Conservation (phyloP, 2,329 filamentous ascomycete genomes). For the Chrysoporthe cubensis region DNA sequence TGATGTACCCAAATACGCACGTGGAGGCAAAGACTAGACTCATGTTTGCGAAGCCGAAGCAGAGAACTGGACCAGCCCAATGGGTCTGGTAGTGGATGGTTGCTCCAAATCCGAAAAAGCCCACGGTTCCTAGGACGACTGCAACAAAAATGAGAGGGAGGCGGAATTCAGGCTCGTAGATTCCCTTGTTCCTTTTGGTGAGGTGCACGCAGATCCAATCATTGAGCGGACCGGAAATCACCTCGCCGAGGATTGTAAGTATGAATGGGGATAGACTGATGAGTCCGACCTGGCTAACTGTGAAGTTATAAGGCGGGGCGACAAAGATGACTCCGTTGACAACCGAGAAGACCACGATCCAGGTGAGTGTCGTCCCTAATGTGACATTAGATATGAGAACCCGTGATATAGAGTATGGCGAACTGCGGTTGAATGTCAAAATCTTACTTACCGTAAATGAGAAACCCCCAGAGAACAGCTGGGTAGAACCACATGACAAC, state of each 20-base stretch:
- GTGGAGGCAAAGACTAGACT: constrained; percentile 50
- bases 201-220: constrained; percentile 50
- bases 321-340: constrained; percentile 55
- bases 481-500: constrained; percentile 55
- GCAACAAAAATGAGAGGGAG: constrained; percentile 47
- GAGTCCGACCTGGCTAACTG: constrained; percentile 51
- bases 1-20: constrained; percentile 54
- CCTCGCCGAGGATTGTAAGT: constrained; percentile 49
- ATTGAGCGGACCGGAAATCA: constrained; percentile 50
- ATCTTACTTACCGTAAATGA: constrained; percentile 49
- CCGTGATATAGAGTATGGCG: background rate
- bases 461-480: constrained; percentile 53
- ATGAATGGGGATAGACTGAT: constrained; percentile 56
- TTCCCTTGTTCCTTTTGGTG: constrained; percentile 52
- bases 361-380: constrained; percentile 34
- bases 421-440: constrained; percentile 39
- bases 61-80: constrained; percentile 52
- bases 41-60: constrained; percentile 54
- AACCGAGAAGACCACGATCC: constrained; percentile 48
- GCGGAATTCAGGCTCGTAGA: constrained; percentile 59
- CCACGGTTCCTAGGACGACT: constrained; percentile 45
- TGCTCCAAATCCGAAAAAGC: constrained; percentile 53
- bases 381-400: constrained; percentile 4
- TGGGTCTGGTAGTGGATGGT: constrained; percentile 50
- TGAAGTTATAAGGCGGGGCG: constrained; percentile 55